Evolutionary conservation across 225 moss, liverwort and hornwort species (phyloP), one percentile per base, ranked within the genome.

Genomic region (Bryum argenteum): DNA sequence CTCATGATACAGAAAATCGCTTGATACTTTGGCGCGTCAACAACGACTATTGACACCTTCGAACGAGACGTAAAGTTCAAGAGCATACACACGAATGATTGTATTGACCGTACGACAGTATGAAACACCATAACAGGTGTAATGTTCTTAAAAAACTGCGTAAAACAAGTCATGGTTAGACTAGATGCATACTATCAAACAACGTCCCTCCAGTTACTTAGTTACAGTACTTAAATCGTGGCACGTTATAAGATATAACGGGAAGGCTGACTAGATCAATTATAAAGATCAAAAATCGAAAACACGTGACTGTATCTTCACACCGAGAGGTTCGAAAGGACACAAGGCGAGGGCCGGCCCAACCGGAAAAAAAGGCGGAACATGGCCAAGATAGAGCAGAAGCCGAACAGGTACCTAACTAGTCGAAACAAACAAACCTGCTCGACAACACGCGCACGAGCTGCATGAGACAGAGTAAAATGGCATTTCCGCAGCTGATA

Each of bases 261-360:
- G 11, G 39, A 57, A 58, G 22, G 8, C 41, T 71, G 39, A 77
- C 58, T 64, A 13, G 22, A 19, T 39, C 11, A 71, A 51, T 48
- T 17, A 22, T 63, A 39, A 9, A 50, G 39, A 48, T 28, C 47
- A 15, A 24, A 65, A 63, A 47, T 10, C 38, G 41, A 70, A 71
- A 26, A 13, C 6, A 6, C 16, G 26, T 8, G 58, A 10, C 53
- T 12, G 26, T 44, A 16, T 40, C 38, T 3, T 24, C 40, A 53
- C 13, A 56, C 48, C 9, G 45, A 8, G 20, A 47, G 76, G 13
- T 40, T 38, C 18, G 18, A 18, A 56, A 43, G 13, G 22, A 43
- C 28, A 15, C 5, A 60, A 33, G 14, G 42, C 3, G 15, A 24
- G 20, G 62, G 52, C 21, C 44, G 44, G 41, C 39, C 54, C 41